phyloP scores from a whole-genome alignment of 441 rosid species.

The Capsella rubella region DNA sequence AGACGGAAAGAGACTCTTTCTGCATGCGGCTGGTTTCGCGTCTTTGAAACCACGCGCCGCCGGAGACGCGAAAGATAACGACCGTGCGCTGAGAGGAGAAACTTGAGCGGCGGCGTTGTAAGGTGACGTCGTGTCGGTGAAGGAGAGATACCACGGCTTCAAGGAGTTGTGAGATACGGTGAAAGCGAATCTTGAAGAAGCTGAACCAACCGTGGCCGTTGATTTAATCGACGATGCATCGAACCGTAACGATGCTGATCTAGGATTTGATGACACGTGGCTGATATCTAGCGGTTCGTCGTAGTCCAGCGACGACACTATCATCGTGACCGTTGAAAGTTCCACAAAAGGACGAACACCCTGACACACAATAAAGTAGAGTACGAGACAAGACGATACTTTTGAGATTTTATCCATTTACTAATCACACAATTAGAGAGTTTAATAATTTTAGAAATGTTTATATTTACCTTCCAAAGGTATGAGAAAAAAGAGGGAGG shows the following conservation, averaged over 20 bases:
- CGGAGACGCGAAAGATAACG: conserved; percentile 87
- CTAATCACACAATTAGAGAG: not conserved
- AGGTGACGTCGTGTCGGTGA: conserved; percentile 73
- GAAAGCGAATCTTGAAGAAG: conserved; percentile 92
- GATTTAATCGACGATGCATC: conserved; percentile 66
- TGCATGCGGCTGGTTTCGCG: conserved; percentile 45
- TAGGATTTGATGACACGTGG: conserved; percentile 68
- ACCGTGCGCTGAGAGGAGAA: conserved; percentile 73
- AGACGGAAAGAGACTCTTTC: conserved; percentile 70
- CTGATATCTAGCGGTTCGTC: conserved; percentile 68
- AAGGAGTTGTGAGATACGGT: conserved; percentile 71
- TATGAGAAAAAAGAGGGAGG: conserved; percentile 92
- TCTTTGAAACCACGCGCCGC: conserved; percentile 53
- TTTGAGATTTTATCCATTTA: not conserved
- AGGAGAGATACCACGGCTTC: conserved; percentile 89
- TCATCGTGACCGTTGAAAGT: conserved; percentile 65
- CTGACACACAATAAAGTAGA: conserved; percentile 43
- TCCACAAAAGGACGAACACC: conserved; percentile 93
- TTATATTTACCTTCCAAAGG: conserved; percentile 79
- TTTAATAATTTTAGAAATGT: not conserved
- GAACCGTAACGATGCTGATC: conserved; percentile 81
- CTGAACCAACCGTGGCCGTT: conserved; percentile 75
- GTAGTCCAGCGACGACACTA: conserved; percentile 76
- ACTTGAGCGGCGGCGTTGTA: conserved; percentile 48
- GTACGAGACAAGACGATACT: not conserved